These are phyloP conservation scores for Umbelopsis sp. DNA, from an alignment of 192 early-diverging fungal species.

Conservation along the genomic window DNA sequence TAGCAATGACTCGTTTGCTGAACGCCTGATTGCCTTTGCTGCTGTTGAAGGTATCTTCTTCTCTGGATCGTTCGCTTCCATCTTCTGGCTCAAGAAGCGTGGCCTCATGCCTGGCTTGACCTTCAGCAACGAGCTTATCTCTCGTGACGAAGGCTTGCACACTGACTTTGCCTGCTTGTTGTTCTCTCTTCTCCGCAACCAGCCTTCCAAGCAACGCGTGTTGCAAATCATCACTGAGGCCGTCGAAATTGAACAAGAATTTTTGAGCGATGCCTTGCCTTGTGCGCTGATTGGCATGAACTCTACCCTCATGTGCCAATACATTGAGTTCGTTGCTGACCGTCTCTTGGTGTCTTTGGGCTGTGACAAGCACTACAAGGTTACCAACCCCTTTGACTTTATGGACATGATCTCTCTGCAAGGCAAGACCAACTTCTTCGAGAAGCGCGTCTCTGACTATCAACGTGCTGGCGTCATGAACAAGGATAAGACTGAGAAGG, in stretches of 20 bases:
- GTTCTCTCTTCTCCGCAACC: slow-evolving; percentile 79
- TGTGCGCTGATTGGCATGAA: slow-evolving; percentile 97
- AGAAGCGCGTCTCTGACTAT: slow-evolving; percentile 96
- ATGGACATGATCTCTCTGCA: slow-evolving; percentile 99
- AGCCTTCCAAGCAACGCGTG: slow-evolving; percentile 69
- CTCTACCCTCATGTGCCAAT: slow-evolving; percentile 88
- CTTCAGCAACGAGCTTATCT: slow-evolving; percentile 98
- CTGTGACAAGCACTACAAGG: slow-evolving; percentile 81
- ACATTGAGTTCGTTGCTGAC: slow-evolving; percentile 99
- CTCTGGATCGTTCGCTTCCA: slow-evolving; percentile 95
- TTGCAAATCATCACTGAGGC: slow-evolving; percentile 82
- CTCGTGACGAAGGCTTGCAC: slow-evolving; percentile 96
- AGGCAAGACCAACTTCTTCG: slow-evolving; percentile 99
- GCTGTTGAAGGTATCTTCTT: slow-evolving; percentile 99
- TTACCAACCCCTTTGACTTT: slow-evolving; percentile 96
- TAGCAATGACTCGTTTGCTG: slow-evolving; percentile 81
- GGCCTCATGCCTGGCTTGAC: slow-evolving; percentile 97
- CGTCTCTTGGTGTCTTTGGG: slow-evolving; percentile 89
- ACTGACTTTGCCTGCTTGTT: slow-evolving; percentile 97
- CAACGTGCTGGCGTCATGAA: slow-evolving; percentile 91
- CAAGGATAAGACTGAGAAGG: slow-evolving; percentile 63
- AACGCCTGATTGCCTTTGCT: slow-evolving; percentile 94
- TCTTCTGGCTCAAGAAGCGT: slow-evolving; percentile 99
- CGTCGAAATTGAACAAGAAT: slow-evolving; percentile 94
- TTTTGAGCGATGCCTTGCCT: slow-evolving; percentile 92